Evolutionary conservation across 1,139 yeast species (phyloP), one percentile per base, ranked within the genome.

Genomic region (Entelexis sorbosivorans): DNA sequence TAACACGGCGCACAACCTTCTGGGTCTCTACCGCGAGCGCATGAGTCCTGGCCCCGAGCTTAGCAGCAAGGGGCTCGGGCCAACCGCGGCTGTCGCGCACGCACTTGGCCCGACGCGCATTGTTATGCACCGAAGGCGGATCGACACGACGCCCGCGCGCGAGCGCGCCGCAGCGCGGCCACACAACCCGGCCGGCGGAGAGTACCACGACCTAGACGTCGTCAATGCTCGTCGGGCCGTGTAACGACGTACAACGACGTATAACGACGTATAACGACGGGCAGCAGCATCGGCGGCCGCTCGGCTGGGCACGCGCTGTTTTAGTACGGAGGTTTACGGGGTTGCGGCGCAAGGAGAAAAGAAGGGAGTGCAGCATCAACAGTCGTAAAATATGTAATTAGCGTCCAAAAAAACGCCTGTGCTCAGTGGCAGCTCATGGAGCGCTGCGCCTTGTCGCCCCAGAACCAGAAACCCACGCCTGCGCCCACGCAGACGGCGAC

Each of bases 401-500:
- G 31, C 31, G 10, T 10, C 13, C 3, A 22, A 11, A 3, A 11
- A 22, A 11, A 3, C 31, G 39, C 16, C 14, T n/a, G 28, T 3
- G 7, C 2, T 46, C 34, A 59, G 43, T 59, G 62, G 50, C 62
- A 59, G 46, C 57, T 57, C 59, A 59, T 51, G 4, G 50, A 40
- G 35, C 52, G 49, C 35, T 58, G 61, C 10, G 58, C 56, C 24
- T 58, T 66, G 52, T 55, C 75, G 8, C 74, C 80, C 83, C 88
- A 85, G 14, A 77, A 42, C 60, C 73, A 63, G 62, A 76, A 76
- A 2, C 86, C 87, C 48, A 78, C 60, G 36, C 79, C 67, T 5
- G 82, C 83, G 14, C 86, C 87, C 38, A 79, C 64, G 44, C 79
- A 70, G 64, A 82, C 78, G 19, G 80, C 73, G 52, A 80, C 75